Evolutionary conservation across 495 filamentous ascomycete genomes (phyloP).

Genomic region (Tuber umbilicatum): DNA sequence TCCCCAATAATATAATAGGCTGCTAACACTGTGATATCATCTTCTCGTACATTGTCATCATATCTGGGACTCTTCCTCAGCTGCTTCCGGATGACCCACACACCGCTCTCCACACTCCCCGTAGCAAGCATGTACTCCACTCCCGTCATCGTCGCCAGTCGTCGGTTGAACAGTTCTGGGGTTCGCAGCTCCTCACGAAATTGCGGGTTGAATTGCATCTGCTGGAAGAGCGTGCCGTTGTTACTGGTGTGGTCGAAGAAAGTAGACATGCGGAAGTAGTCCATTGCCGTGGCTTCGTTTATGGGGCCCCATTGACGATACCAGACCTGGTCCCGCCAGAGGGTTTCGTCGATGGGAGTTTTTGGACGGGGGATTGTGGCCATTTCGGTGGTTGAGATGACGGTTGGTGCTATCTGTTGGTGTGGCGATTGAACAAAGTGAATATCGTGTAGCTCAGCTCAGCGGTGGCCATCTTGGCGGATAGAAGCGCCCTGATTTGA

Average conservation of each 20-base stretch:
- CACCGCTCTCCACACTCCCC: slow-evolving; percentile 57
- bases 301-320: slow-evolving; percentile 30
- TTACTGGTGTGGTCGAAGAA: slow-evolving; percentile 89
- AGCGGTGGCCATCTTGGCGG: background rate
- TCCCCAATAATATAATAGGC: slow-evolving; percentile 80
- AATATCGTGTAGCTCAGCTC: background rate
- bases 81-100: slow-evolving; percentile 94
- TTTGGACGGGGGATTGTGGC: slow-evolving; percentile 35
- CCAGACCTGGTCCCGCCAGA: slow-evolving; percentile 39
- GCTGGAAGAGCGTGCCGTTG: slow-evolving; percentile 68
- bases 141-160: slow-evolving; percentile 70
- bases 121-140: slow-evolving; percentile 73
- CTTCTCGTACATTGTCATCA: slow-evolving; percentile 56
- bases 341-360: slow-evolving; percentile 39
- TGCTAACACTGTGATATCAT: slow-evolving; percentile 64
- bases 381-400: slow-evolving; percentile 16
- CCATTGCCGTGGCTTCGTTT: slow-evolving; percentile 51
- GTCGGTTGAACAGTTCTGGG: slow-evolving; percentile 70
- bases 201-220: slow-evolving; percentile 64
- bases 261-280: slow-evolving; percentile 81
- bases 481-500: background rate
- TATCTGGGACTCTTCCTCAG: slow-evolving; percentile 50
- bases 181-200: slow-evolving; percentile 57
- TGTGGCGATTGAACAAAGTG: background rate
- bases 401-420: background rate